Conservation (phyloP, 2,329 filamentous ascomycete genomes). For the Zymoseptoria passerinii region DNA sequence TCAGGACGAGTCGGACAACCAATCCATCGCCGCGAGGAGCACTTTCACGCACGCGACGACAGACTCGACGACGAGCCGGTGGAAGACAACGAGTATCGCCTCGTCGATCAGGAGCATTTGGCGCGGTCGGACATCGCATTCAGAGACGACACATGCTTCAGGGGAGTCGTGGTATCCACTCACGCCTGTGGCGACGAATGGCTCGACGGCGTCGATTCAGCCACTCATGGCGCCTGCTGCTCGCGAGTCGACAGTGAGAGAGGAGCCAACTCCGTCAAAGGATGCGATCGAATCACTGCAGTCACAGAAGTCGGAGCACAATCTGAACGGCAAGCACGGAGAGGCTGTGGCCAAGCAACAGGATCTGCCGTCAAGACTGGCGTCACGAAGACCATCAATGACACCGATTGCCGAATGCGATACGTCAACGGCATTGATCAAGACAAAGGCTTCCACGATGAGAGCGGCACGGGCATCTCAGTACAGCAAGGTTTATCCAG, state of each 20-base stretch:
- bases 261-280: background rate
- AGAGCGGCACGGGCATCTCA: background rate
- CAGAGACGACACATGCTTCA: background rate
- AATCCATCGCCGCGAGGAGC: background rate
- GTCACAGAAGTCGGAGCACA: background rate
- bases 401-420: background rate
- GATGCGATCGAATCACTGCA: background rate
- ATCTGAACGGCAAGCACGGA: background rate
- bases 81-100: background rate
- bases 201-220: background rate
- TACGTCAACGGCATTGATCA: background rate
- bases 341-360: background rate
- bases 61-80: background rate
- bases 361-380: background rate
- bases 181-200: background rate
- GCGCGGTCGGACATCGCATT: background rate
- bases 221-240: background rate
- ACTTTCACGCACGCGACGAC: background rate
- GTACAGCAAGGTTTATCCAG: constrained; percentile 3
- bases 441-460: background rate
- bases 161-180: background rate
- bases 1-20: background rate
- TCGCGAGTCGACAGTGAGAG: background rate
- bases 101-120: background rate
- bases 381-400: background rate